phyloP scores from a whole-genome alignment of 2,329 filamentous ascomycete genomes.

The Blastomyces silverae region DNA sequence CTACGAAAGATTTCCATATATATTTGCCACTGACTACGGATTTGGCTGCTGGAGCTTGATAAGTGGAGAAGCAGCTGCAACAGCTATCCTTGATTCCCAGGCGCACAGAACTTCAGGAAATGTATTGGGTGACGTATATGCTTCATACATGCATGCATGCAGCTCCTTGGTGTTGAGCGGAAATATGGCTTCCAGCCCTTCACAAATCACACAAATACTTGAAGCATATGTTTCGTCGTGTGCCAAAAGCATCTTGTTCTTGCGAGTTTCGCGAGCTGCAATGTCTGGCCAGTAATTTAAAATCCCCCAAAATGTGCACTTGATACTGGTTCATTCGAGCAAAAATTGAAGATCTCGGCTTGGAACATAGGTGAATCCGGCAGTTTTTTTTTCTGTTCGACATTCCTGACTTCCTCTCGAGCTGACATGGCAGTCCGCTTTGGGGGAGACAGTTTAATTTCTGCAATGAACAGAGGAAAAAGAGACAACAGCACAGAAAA shows the following conservation, averaged over 20 bases:
- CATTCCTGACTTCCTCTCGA: background rate
- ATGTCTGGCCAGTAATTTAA: background rate
- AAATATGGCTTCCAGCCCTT: background rate
- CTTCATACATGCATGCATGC: background rate
- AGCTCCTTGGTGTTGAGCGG: background rate
- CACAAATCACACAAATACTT: background rate
- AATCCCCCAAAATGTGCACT: background rate
- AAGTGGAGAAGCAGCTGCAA: background rate
- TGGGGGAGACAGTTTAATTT: background rate
- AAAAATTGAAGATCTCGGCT: background rate
- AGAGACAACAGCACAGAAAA: background rate
- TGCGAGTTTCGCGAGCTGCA: background rate
- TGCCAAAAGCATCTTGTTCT: background rate
- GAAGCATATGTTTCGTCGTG: background rate
- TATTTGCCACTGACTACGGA: background rate
- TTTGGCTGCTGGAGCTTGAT: constrained; percentile 1
- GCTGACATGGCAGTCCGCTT: background rate
- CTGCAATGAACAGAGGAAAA: background rate
- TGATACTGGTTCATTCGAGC: background rate
- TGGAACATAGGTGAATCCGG: background rate
- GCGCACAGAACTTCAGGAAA: background rate
- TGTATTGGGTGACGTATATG: background rate
- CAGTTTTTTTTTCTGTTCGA: background rate
- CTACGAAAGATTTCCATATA: background rate
- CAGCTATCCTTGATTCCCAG: background rate